Conservation (phyloP, 176 grass and related monocot genomes). For the Poa pratensis region DNA sequence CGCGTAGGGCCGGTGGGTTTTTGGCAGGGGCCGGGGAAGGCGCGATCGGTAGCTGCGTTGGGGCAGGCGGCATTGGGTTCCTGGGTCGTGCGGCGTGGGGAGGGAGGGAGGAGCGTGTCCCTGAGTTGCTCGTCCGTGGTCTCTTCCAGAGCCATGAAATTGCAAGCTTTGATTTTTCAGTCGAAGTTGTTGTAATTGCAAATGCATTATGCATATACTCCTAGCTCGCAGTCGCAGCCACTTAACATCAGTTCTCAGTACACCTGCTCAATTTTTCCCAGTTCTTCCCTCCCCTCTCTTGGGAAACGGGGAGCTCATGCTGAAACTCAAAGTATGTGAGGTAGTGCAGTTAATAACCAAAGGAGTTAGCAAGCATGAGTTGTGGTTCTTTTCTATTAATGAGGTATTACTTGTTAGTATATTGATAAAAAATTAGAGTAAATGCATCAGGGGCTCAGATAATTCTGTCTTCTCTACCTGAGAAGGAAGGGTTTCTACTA, state of each 20-base stretch:
- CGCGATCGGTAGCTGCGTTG: neutral
- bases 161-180: neutral
- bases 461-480: neutral
- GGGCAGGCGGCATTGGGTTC: neutral
- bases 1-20: neutral
- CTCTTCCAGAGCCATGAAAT: neutral
- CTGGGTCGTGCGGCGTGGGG: neutral
- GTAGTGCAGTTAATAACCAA: neutral
- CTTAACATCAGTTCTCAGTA: neutral
- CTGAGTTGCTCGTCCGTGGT: neutral
- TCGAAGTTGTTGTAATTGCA: neutral
- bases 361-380: neutral
- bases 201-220: neutral
- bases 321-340: constrained; percentile 3
- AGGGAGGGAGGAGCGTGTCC: neutral
- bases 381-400: neutral
- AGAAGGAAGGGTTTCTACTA: neutral
- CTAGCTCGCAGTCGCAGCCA: neutral
- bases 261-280: neutral
- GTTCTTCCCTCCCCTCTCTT: neutral
- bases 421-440: neutral
- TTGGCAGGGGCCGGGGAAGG: neutral
- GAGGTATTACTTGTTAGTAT: neutral
- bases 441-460: neutral
- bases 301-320: constrained; percentile 2